Percentiles rank a stretch among this genome's conserved stretches.
These are phyloP conservation scores for Bruguiera gymnorhiza DNA, from an alignment of 345 rosid genomes.

Conservation along the genomic window DNA sequence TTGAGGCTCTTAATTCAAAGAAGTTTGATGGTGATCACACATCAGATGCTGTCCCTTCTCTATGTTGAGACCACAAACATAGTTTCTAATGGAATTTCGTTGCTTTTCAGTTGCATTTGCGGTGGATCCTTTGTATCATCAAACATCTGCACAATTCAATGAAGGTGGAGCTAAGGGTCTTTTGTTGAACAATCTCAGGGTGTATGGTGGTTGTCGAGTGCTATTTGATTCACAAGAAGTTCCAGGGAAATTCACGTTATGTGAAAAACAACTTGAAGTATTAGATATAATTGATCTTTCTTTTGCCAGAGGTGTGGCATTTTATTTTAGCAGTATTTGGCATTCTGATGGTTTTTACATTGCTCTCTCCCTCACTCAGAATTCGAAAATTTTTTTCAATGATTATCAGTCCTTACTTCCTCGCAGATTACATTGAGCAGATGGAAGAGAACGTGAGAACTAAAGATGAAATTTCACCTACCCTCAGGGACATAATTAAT, in stretches of 20 bases:
- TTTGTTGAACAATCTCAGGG: conserved; percentile 83
- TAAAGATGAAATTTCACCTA: conserved; percentile 76
- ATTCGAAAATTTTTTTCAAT: no score
- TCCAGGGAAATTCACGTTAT: conserved; percentile 60
- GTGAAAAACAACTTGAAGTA: conserved; percentile 42
- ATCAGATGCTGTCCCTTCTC: conserved; percentile 14
- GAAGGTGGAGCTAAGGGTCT: conserved; percentile 98
- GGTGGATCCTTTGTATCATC: conserved; percentile 94
- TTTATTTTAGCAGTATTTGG: not conserved
- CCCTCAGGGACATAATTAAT: conserved; percentile 52
- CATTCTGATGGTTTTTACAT: not conserved
- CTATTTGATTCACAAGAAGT: conserved; percentile 87
- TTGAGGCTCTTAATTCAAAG: conserved; percentile 80
- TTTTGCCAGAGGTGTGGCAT: conserved; percentile 58
- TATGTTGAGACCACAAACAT: conserved; percentile 17
- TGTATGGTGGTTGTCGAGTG: conserved; percentile 80
- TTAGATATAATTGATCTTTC: conserved; percentile 65
- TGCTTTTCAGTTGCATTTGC: conserved; percentile 74
- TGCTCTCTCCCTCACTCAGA: not conserved
- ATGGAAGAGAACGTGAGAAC: conserved; percentile 59
- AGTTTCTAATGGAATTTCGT: conserved; percentile 18
- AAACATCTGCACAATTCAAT: conserved; percentile 95
- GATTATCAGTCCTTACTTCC: conserved; percentile 10
- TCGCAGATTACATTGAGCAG: conserved; percentile 61
- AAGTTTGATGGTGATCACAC: conserved; percentile 73